Percentiles rank a stretch among this genome's conserved stretches.
Evolutionary conservation across 2,329 filamentous ascomycete species (phyloP).

Genomic region (Talaromyces marneffei): DNA sequence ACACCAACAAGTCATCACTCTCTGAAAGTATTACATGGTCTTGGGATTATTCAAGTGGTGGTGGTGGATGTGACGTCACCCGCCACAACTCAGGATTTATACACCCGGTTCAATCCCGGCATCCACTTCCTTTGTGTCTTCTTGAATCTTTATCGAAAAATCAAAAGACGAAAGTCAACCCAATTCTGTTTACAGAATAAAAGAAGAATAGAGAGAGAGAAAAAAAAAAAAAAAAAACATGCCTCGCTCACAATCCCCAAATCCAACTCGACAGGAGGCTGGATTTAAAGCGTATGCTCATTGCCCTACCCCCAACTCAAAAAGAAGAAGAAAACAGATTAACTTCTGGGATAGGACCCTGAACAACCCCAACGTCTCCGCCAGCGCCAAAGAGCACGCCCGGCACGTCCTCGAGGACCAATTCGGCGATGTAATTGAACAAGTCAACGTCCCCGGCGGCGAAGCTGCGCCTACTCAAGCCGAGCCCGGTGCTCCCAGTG

Average conservation of each 20-base stretch:
- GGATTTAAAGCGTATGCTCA: slow-evolving; percentile 21
- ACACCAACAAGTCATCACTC: background rate
- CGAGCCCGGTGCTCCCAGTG: too few species aligned
- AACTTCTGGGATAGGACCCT: slow-evolving; percentile 16
- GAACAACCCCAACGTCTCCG: slow-evolving; percentile 18
- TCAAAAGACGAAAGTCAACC: background rate
- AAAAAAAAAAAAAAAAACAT: slow-evolving; percentile 1
- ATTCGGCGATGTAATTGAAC: slow-evolving; percentile 10
- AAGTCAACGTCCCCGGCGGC: background rate
- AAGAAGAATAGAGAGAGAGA: too few species aligned
- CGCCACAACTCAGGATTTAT: background rate
- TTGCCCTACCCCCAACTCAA: background rate
- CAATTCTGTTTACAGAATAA: background rate
- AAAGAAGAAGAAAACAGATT: too few species aligned
- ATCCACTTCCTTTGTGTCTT: background rate
- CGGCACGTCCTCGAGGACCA: slow-evolving; percentile 18
- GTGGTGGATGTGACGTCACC: background rate
- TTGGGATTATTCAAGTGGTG: too few species aligned
- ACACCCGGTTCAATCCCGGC: background rate
- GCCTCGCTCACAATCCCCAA: slow-evolving; percentile 11
- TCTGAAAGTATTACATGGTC: too few species aligned
- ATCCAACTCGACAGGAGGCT: slow-evolving; percentile 17
- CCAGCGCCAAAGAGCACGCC: slow-evolving; percentile 17
- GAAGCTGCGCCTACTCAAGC: too few species aligned
- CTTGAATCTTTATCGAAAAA: background rate